Conservation (phyloP, 2,329 filamentous ascomycete species). For the Fusarium nodosum region DNA sequence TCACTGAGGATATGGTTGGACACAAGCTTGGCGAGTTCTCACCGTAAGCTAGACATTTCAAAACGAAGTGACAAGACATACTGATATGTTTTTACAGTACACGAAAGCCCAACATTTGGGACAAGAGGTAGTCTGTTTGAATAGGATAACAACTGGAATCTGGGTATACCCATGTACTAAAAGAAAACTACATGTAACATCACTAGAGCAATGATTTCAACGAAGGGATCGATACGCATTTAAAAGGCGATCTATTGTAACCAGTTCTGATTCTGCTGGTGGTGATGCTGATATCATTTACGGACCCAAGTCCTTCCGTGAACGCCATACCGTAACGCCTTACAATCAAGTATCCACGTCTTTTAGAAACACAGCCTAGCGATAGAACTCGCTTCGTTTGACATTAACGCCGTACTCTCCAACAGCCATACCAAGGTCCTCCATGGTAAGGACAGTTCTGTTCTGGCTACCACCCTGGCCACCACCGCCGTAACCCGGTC, state of each 20-base stretch:
- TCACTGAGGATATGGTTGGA: constrained; percentile 97
- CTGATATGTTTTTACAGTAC: constrained; percentile 58
- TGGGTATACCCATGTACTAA: constrained; percentile 50
- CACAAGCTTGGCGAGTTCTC: constrained; percentile 95
- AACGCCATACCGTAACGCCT: constrained; percentile 48
- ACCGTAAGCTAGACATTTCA: constrained; percentile 69
- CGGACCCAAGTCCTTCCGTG: constrained; percentile 28
- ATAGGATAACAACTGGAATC: constrained; percentile 39
- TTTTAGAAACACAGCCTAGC: constrained; percentile 61
- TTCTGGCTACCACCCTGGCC: constrained; percentile 91
- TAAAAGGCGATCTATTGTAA: constrained; percentile 39
- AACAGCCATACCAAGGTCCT: constrained; percentile 97
- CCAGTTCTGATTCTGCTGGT: constrained; percentile 28
- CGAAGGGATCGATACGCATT: constrained; percentile 22
- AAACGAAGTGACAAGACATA: neutral
- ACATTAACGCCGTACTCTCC: constrained; percentile 98
- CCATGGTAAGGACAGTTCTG: constrained; percentile 96
- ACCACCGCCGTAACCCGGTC: constrained; percentile 86
- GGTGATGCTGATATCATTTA: constrained; percentile 38
- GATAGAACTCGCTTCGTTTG: constrained; percentile 97
- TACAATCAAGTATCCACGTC: constrained; percentile 35
- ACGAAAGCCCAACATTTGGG: constrained; percentile 70
- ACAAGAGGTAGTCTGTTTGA: constrained; percentile 53
- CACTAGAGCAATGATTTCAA: constrained; percentile 40
- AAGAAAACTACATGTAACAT: constrained; percentile 50